Evolutionary conservation across 2,329 filamentous ascomycete genomes (phyloP).

Genomic region (Aureobasidium zeae): DNA sequence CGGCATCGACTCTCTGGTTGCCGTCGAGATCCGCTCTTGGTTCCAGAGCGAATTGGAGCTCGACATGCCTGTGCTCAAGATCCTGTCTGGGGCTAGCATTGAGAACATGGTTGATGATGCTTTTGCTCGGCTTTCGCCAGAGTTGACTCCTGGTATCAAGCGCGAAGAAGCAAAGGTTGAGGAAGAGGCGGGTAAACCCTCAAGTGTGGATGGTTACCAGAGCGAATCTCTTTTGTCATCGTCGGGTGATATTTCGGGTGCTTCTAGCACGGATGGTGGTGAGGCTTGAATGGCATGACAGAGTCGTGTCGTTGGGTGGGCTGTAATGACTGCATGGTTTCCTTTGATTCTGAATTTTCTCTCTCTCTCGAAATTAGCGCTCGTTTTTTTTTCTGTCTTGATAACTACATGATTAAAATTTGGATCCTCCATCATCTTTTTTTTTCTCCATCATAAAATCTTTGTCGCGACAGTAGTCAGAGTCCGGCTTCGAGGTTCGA

Average conservation of each 20-base stretch:
- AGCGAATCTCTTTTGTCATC: neutral
- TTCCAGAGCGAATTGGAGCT: conserved; percentile 38
- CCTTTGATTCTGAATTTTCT: too few species aligned
- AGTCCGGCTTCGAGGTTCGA: too few species aligned
- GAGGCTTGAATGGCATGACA: too few species aligned
- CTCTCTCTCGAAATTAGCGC: too few species aligned
- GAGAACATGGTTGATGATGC: conserved; percentile 6
- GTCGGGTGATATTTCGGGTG: neutral
- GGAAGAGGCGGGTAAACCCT: neutral
- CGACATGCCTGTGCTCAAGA: conserved; percentile 22
- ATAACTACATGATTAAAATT: too few species aligned
- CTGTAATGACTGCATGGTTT: too few species aligned
- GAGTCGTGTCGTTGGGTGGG: too few species aligned
- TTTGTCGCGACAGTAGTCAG: too few species aligned
- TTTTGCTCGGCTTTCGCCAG: neutral
- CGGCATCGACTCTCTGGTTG: conserved; percentile 32
- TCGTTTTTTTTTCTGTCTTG: too few species aligned
- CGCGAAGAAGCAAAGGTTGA: neutral
- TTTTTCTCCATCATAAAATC: too few species aligned
- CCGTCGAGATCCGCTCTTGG: conserved; percentile 39
- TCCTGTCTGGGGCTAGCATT: neutral
- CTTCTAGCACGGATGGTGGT: conserved; percentile 2
- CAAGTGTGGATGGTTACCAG: neutral
- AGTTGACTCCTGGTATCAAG: conserved; percentile 2
- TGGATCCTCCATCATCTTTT: too few species aligned